A percentile compares a stretch with the other conserved stretches of the same genome.
Evolutionary conservation across 2,329 filamentous ascomycete species (phyloP).

Genomic region (Fusarium duplospermum): DNA sequence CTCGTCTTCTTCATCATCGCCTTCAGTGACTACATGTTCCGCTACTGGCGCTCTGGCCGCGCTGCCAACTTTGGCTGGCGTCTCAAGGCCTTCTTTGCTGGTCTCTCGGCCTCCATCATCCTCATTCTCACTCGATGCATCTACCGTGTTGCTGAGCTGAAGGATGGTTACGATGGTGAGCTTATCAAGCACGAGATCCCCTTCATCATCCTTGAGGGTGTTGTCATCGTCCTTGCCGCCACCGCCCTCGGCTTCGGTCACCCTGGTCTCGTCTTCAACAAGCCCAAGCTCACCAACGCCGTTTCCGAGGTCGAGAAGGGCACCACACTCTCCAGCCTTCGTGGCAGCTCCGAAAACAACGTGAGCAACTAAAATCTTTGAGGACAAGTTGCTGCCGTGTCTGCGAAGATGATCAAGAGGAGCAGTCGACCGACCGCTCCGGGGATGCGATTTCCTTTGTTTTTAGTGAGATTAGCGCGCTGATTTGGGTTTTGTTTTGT

Average conservation of each 20-base stretch:
- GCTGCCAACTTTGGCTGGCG: constrained; percentile 44
- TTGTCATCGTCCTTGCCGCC: constrained; percentile 52
- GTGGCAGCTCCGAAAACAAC: constrained; percentile 9
- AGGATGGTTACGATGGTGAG: constrained; percentile 68
- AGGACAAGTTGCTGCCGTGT: neutral
- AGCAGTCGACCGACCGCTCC: neutral
- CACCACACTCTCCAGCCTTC: neutral
- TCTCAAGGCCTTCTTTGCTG: constrained; percentile 61
- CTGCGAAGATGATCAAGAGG: neutral
- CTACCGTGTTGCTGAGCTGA: constrained; percentile 74
- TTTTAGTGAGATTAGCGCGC: constrained; percentile 12
- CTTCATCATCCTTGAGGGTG: constrained; percentile 66
- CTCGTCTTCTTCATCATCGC: constrained; percentile 63
- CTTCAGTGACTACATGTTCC: constrained; percentile 63
- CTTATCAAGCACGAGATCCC: constrained; percentile 64
- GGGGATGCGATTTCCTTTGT: constrained; percentile 22
- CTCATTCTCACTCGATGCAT: constrained; percentile 72
- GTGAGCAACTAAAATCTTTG: constrained; percentile 14
- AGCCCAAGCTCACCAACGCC: constrained; percentile 15
- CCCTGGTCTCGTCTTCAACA: constrained; percentile 55
- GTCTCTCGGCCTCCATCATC: constrained; percentile 64
- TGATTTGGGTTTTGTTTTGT: constrained; percentile 13
- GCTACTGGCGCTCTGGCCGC: constrained; percentile 50
- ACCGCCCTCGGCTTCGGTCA: constrained; percentile 54
- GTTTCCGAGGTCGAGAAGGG: constrained; percentile 44